A percentile compares a stretch with the other conserved stretches of the same genome.
These are phyloP conservation scores for Schizochytrium sp. DNA, from an alignment of 108 stramenopile species.

Conservation along the genomic window DNA sequence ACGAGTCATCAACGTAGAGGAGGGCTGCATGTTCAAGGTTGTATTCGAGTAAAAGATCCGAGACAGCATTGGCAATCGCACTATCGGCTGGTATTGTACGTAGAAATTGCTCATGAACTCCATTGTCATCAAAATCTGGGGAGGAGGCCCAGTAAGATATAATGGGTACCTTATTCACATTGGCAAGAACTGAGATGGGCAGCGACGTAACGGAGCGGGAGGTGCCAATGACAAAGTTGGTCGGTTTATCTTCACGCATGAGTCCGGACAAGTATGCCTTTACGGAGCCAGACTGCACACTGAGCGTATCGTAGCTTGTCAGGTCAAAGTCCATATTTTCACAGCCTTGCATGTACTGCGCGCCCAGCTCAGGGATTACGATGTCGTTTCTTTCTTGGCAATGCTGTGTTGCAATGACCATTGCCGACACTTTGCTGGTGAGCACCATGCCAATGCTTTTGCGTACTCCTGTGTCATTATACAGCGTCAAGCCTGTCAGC, in stretches of 20 bases:
- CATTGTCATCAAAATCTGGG: not conserved
- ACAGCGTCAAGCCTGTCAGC: not conserved
- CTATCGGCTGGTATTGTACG: slow-evolving; percentile 23
- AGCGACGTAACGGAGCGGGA: not conserved
- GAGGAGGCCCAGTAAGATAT: slow-evolving; percentile 58
- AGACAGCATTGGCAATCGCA: not conserved
- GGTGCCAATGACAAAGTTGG: slow-evolving; percentile 31
- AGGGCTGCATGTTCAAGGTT: slow-evolving; percentile 6
- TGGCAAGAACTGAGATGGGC: slow-evolving; percentile 7
- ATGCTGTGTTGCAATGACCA: slow-evolving; percentile 19
- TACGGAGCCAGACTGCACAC: not conserved
- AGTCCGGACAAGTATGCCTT: slow-evolving; percentile 24
- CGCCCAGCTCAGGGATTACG: not conserved
- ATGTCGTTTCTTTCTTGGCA: slow-evolving; percentile 31
- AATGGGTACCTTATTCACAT: not conserved
- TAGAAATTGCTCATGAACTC: not conserved
- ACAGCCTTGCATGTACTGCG: not conserved
- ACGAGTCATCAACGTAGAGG: slow-evolving; percentile 21
- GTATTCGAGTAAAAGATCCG: not conserved
- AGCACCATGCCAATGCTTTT: not conserved
- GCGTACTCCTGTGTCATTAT: not conserved
- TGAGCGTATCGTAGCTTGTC: slow-evolving; percentile 31
- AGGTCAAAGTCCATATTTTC: not conserved
- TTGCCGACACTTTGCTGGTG: not conserved
- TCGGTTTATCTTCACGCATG: not conserved